A percentile compares a stretch with the other conserved stretches of the same genome.
phyloP scores from a whole-genome alignment of 352 stramenopile species.

The Phytopythium montanum region DNA sequence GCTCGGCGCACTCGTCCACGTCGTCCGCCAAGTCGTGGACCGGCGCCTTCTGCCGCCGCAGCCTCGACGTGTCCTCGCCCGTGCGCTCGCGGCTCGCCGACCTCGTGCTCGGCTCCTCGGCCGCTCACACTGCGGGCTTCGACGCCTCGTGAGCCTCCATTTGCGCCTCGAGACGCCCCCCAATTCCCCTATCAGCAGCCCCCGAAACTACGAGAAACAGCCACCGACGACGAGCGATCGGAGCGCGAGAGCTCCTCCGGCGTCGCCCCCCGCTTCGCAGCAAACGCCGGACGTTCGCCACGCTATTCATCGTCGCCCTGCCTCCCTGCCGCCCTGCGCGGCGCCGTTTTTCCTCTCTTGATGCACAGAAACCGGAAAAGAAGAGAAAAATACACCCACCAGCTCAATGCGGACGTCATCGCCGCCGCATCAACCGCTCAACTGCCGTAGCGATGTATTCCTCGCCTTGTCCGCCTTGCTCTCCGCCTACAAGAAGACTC shows the following conservation, averaged over 20 bases:
- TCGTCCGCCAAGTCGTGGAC: constrained; percentile 58
- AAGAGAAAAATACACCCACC: constrained; percentile 8
- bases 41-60: constrained; percentile 63
- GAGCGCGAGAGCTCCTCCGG: not conserved
- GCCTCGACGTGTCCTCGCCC: constrained; percentile 64
- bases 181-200: not conserved
- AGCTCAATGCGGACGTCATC: not conserved
- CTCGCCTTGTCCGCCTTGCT: no score
- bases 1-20: constrained; percentile 23
- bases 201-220: not conserved
- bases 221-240: not conserved
- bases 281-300: not conserved
- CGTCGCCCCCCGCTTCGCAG: not conserved
- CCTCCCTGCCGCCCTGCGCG: not conserved
- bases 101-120: constrained; percentile 57
- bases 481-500: not conserved
- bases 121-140: constrained; percentile 44
- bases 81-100: constrained; percentile 55
- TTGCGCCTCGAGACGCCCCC: no score
- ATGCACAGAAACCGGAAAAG: constrained; percentile 8
- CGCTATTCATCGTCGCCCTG: not conserved
- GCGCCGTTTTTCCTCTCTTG: constrained; percentile 7
- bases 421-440: not conserved
- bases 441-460: not conserved
- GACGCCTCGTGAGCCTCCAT: constrained; percentile 31